Conservation (phyloP, 139 green algal species). For the Coelastrella sp. region DNA sequence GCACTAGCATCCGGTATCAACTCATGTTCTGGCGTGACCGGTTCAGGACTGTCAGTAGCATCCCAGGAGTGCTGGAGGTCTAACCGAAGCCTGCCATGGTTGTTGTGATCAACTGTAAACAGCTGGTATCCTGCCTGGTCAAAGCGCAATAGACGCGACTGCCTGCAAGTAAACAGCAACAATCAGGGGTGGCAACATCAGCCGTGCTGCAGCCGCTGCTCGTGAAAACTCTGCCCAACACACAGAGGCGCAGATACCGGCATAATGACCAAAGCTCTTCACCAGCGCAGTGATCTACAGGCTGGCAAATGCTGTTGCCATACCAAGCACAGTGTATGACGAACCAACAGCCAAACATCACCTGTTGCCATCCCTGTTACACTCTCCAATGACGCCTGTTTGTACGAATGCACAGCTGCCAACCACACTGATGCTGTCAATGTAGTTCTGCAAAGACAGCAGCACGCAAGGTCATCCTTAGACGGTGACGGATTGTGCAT, state of each 20-base stretch:
- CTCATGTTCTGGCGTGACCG: slow-evolving; percentile 71
- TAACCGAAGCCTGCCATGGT: slow-evolving; percentile 57
- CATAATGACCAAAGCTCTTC: too few species aligned
- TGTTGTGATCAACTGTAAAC: slow-evolving; percentile 82
- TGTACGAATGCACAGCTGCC: slow-evolving; percentile 82
- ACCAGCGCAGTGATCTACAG: too few species aligned
- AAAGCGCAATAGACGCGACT: slow-evolving; percentile 58
- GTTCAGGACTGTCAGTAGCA: slow-evolving; percentile 38
- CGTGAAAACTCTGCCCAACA: not conserved
- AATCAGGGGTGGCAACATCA: not conserved
- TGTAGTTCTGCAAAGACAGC: slow-evolving; percentile 67
- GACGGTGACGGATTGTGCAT: too few species aligned
- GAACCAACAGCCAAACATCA: slow-evolving; percentile 8
- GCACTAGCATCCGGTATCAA: slow-evolving; percentile 73
- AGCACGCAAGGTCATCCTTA: not conserved
- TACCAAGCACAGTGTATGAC: not conserved
- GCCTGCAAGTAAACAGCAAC: not conserved
- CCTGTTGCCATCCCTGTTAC: slow-evolving; percentile 79
- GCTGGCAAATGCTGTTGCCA: not conserved
- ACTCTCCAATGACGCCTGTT: slow-evolving; percentile 87
- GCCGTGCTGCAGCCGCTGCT: not conserved
- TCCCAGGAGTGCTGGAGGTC: slow-evolving; percentile 63
- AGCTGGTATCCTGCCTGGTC: slow-evolving; percentile 70
- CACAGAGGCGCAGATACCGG: not conserved
- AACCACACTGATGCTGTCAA: slow-evolving; percentile 73